These are phyloP conservation scores for Metschnikowia picachoensis DNA, from an alignment of 805 yeast genomes.

Conservation along the genomic window DNA sequence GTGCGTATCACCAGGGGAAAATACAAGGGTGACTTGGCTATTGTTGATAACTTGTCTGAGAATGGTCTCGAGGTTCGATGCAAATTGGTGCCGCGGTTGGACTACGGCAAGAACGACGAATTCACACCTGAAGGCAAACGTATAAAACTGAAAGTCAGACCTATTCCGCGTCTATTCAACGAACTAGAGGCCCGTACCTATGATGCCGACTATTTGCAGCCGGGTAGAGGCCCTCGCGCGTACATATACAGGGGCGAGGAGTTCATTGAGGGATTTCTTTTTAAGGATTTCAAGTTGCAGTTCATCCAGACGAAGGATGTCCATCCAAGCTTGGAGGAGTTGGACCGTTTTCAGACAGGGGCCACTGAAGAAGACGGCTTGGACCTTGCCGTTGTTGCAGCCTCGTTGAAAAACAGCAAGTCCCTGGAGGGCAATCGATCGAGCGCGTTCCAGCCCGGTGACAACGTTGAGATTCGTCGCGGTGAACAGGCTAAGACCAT, in stretches of 20 bases:
- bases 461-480: slow-evolving; percentile 81
- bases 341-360: slow-evolving; percentile 73
- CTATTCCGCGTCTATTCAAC: slow-evolving; percentile 81
- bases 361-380: slow-evolving; percentile 76
- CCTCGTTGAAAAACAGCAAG: slow-evolving; percentile 62
- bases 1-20: slow-evolving; percentile 88
- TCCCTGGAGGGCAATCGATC: slow-evolving; percentile 25
- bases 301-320: slow-evolving; percentile 77
- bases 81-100: slow-evolving; percentile 88
- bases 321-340: slow-evolving; percentile 83
- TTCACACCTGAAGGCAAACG: slow-evolving; percentile 44
- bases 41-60: slow-evolving; percentile 89
- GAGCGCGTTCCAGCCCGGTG: slow-evolving; percentile 80
- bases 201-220: slow-evolving; percentile 70
- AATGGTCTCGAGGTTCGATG: slow-evolving; percentile 94
- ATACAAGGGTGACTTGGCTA: slow-evolving; percentile 88
- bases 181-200: slow-evolving; percentile 85
- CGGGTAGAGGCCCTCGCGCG: slow-evolving; percentile 56
- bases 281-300: slow-evolving; percentile 81
- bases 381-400: slow-evolving; percentile 82
- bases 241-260: slow-evolving; percentile 83
- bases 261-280: slow-evolving; percentile 82
- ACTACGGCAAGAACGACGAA: slow-evolving; percentile 69
- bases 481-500: slow-evolving; percentile 92
- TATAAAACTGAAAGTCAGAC: slow-evolving; percentile 60